Evolutionary conservation across 1,284 basidiomycete genomes (phyloP).

Genomic region (Microbotryum intermedium): DNA sequence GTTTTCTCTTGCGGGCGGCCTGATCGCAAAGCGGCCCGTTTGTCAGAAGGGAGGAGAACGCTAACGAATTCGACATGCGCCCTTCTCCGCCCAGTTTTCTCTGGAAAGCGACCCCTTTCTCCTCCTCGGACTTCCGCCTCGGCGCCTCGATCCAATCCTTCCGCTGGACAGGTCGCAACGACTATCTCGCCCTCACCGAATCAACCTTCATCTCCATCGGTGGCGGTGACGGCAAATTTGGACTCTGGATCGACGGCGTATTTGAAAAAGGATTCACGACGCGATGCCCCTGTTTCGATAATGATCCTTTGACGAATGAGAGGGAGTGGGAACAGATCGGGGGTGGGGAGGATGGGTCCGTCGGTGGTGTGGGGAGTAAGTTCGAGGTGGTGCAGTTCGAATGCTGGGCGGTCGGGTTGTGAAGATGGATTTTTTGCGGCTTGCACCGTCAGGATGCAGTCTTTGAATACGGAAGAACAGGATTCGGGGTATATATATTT

Average conservation of each 20-base stretch:
- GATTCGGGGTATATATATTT: too few species aligned
- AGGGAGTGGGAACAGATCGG: background rate
- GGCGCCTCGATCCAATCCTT: constrained; percentile 53
- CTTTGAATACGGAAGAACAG: too few species aligned
- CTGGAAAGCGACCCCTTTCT: constrained; percentile 48
- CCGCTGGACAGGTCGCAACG: constrained; percentile 82
- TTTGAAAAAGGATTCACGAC: constrained; percentile 77
- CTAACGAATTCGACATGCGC: background rate
- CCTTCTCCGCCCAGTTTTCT: constrained; percentile 53
- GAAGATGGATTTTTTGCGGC: background rate
- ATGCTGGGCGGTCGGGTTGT: constrained; percentile 28
- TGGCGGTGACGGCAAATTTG: constrained; percentile 80
- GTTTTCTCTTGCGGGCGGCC: background rate
- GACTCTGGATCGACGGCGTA: constrained; percentile 76
- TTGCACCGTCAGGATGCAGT: background rate
- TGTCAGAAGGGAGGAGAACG: background rate
- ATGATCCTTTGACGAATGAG: constrained; percentile 46
- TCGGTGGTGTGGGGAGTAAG: constrained; percentile 9
- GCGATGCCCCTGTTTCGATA: constrained; percentile 75
- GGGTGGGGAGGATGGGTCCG: constrained; percentile 4
- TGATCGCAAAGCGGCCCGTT: too few species aligned
- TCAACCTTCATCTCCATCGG: constrained; percentile 72
- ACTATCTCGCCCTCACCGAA: constrained; percentile 82
- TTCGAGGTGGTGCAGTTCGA: constrained; percentile 32
- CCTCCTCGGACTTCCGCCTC: constrained; percentile 30